Evolutionary conservation across 768 basidiomycete species (phyloP), one percentile per base, ranked within the genome.

Genomic region (Lactarius hengduanensis): DNA sequence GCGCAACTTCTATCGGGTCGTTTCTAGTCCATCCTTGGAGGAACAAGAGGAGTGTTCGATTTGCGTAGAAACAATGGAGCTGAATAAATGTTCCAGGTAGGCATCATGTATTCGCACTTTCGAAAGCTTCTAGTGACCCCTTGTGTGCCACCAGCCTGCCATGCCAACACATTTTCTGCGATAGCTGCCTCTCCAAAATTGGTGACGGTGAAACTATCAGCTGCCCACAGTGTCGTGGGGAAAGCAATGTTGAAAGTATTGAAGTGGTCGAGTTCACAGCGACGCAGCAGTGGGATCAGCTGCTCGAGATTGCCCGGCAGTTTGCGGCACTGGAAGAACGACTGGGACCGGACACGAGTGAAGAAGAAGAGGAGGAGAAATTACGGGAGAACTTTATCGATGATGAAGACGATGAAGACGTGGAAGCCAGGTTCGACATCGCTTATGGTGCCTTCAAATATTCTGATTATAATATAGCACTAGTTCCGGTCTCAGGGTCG

Each of bases 101-200:
- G 36, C 62, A 59, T 40, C 36, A 16, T 56, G 2, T 54, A 9
- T 45, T 43, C 45, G 45, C 30, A 30, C 36, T 28, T 59, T n/a
- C 28, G 30, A 13, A 38, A 36, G 16, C 13, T 13, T 32, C n/a
- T n/a, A 26, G 26, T 57, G 43, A 59, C 47, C 13, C 18, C 56
- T 15, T n/a, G 4, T 18, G 20, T 6, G 5, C 45, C n/a, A 22
- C 16, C 6, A 84, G 82, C 56, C 73, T 81, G 28, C 70, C 74
- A 7, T 83, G 83, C 71, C 73, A 81, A 54, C 83, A 84, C 69
- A 69, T 78, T 9, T 70, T 80, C 43, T 83, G 83, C 69, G 69
- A 78, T 57, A 71, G 64, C 6, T 82, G 81, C 63, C 66, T 80
- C 20, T 69, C 74, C 10, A 38, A 73, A 40, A 69, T 80, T 26